Conservation (phyloP, 1,284 basidiomycete genomes). For the Clitocybe nebularis region DNA sequence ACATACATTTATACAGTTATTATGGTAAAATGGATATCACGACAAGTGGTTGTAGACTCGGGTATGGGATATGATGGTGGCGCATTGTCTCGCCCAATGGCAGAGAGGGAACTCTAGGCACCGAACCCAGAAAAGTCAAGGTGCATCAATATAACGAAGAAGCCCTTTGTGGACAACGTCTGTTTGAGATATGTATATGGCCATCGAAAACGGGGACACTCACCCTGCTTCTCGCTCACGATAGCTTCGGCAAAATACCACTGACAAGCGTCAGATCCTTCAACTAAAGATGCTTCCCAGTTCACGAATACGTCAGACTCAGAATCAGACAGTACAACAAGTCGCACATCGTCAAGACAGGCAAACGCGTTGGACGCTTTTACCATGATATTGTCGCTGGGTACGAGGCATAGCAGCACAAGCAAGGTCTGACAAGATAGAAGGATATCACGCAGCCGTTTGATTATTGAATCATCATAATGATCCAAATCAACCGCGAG, state of each 20-base stretch:
- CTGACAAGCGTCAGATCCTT: constrained; percentile 7
- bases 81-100: too few relatives aligned
- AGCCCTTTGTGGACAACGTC: too few relatives aligned
- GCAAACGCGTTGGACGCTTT: constrained; percentile 11
- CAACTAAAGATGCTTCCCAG: constrained; percentile 11
- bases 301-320: constrained; percentile 15
- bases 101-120: too few relatives aligned
- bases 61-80: too few relatives aligned
- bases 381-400: constrained; percentile 9
- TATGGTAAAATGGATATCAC: too few relatives aligned
- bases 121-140: too few relatives aligned
- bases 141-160: too few relatives aligned
- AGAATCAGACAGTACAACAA: constrained; percentile 16
- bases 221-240: constrained; percentile 5
- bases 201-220: too few relatives aligned
- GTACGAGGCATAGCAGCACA: constrained; percentile 16
- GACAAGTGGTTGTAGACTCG: too few relatives aligned
- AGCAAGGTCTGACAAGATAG: constrained; percentile 11
- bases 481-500: constrained; percentile 17
- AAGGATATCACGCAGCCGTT: constrained; percentile 10
- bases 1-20: too few relatives aligned
- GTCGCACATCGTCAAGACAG: constrained; percentile 9
- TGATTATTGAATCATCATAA: constrained; percentile 10
- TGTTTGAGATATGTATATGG: too few relatives aligned
- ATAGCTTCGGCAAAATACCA: constrained; percentile 12